phyloP scores from a whole-genome alignment of 1,284 basidiomycete species.

The Schizopora paradoxa region DNA sequence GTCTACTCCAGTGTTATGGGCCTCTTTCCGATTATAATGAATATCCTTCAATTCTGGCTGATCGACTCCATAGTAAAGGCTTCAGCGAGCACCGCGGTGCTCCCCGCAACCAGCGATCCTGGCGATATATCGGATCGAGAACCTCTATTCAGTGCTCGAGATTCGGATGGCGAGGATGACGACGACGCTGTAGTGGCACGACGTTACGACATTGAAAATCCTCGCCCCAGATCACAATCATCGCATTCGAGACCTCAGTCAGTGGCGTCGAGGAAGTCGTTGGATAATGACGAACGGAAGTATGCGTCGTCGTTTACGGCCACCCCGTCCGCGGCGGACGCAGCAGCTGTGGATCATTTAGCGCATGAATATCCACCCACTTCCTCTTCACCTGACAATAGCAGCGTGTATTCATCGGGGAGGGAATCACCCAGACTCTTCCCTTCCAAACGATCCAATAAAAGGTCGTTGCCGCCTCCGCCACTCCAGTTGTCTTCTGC shows the following conservation, averaged over 20 bases:
- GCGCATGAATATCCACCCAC: constrained; percentile 17
- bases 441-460: constrained; percentile 6
- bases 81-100: constrained; percentile 34
- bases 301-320: constrained; percentile 19
- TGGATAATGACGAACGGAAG: constrained; percentile 30
- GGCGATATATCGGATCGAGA: constrained; percentile 40
- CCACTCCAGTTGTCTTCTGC: constrained; percentile 22
- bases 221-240: constrained; percentile 26
- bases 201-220: constrained; percentile 43
- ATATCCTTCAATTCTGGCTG: constrained; percentile 84
- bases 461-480: constrained; percentile 26
- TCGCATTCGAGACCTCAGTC: constrained; percentile 33
- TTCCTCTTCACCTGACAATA: constrained; percentile 7
- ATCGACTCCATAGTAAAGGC: constrained; percentile 86
- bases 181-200: constrained; percentile 25
- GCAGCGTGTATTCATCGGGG: not conserved
- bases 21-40: constrained; percentile 91
- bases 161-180: constrained; percentile 51
- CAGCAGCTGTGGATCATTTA: no score
- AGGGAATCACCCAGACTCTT: not conserved
- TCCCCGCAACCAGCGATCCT: constrained; percentile 35
- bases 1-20: constrained; percentile 53
- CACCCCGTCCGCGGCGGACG: constrained; percentile 4
- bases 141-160: constrained; percentile 46
- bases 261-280: constrained; percentile 16